A percentile compares a stretch with the other conserved stretches of the same genome.
Conservation (phyloP, 768 basidiomycete genomes). For the Coprinopsis marcescibilis region DNA sequence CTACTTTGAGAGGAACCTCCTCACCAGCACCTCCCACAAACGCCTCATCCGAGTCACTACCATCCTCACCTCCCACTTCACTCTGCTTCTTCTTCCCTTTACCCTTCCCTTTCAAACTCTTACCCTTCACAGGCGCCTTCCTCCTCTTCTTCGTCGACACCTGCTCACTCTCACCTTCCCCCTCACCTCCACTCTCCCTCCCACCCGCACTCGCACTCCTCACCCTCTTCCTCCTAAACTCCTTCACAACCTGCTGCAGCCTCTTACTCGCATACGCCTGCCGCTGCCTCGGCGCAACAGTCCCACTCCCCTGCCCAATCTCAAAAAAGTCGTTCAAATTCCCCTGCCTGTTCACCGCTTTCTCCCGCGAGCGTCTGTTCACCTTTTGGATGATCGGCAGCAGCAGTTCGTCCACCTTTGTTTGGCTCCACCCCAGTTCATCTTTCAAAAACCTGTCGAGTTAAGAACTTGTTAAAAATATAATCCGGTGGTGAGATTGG, state of each 20-base stretch:
- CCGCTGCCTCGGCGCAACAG: constrained; percentile 70
- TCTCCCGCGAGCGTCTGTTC: constrained; percentile 64
- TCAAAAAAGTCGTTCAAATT: constrained; percentile 75
- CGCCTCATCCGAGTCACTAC: constrained; percentile 5
- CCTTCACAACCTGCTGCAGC: constrained; percentile 79
- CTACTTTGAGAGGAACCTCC: constrained; percentile 22
- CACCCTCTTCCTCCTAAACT: constrained; percentile 61
- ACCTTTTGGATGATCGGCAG: constrained; percentile 89
- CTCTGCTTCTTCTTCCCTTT: constrained; percentile 7
- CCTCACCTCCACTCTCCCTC: constrained; percentile 20
- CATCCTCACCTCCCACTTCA: not conserved
- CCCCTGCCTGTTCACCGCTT: constrained; percentile 68
- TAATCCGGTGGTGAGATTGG: not conserved
- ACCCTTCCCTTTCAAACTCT: constrained; percentile 3
- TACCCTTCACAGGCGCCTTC: constrained; percentile 12
- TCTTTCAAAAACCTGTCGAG: constrained; percentile 57
- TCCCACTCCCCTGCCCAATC: constrained; percentile 57
- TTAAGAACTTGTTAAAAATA: constrained; percentile 1
- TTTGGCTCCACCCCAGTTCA: constrained; percentile 77
- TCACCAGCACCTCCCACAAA: constrained; percentile 5
- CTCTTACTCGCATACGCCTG: constrained; percentile 84
- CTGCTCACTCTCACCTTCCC: constrained; percentile 14
- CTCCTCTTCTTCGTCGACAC: constrained; percentile 24
- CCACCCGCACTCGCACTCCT: constrained; percentile 19
- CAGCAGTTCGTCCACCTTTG: constrained; percentile 86